Evolutionary conservation across 495 filamentous ascomycete genomes (phyloP).

Genomic region (Hypoxylon rickii): DNA sequence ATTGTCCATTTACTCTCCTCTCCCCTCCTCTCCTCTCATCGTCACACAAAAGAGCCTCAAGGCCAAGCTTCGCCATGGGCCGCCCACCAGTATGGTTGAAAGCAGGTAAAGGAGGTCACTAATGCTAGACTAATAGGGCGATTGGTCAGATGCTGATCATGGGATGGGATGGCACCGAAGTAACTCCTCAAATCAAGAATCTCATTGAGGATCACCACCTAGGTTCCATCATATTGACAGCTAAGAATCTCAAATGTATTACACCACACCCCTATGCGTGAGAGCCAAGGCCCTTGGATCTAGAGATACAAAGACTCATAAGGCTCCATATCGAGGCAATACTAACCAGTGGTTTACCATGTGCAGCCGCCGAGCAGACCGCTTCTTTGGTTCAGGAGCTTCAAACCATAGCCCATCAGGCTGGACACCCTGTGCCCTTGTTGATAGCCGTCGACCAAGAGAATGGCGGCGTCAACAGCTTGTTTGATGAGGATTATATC

Average conservation of each 20-base stretch:
- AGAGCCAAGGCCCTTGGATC: background rate
- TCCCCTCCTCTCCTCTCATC: slow-evolving; percentile 1
- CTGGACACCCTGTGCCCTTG: slow-evolving; percentile 82
- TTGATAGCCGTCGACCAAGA: slow-evolving; percentile 88
- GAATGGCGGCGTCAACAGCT: slow-evolving; percentile 92
- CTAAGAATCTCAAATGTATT: slow-evolving; percentile 94
- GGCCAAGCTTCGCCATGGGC: slow-evolving; percentile 6
- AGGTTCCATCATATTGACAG: slow-evolving; percentile 80
- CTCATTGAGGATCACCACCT: slow-evolving; percentile 86
- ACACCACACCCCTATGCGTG: slow-evolving; percentile 5
- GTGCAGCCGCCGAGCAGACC: slow-evolving; percentile 78
- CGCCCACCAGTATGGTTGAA: slow-evolving; percentile 4
- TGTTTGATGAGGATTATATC: slow-evolving; percentile 89
- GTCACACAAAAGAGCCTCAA: slow-evolving; percentile 14
- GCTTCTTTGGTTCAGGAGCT: slow-evolving; percentile 80
- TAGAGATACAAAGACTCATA: background rate
- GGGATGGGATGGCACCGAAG: slow-evolving; percentile 90
- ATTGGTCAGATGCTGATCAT: slow-evolving; percentile 95
- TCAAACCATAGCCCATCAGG: slow-evolving; percentile 83
- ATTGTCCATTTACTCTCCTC: slow-evolving; percentile 9
- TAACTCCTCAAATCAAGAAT: slow-evolving; percentile 81
- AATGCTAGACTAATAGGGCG: slow-evolving; percentile 50
- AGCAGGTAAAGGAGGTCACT: slow-evolving; percentile 22
- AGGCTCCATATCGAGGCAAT: slow-evolving; percentile 9
- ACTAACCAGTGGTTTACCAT: slow-evolving; percentile 31